These are phyloP conservation scores for Leccinum proliferum DNA, from an alignment of 1,284 basidiomycete genomes.

Conservation along the genomic window DNA sequence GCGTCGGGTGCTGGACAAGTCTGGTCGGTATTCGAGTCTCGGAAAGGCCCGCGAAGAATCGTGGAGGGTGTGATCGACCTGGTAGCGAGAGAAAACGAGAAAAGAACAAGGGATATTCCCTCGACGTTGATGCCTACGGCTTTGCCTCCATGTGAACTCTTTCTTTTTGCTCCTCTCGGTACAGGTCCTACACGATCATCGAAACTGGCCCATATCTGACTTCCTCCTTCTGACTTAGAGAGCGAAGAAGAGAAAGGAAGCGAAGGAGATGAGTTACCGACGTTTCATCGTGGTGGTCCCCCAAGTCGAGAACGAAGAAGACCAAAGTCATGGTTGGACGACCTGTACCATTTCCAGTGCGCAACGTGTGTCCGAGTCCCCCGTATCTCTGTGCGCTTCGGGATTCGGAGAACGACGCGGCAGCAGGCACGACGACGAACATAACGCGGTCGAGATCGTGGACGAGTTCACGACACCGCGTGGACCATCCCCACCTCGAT, in stretches of 20 bases:
- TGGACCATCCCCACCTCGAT: slow-evolving; percentile 17
- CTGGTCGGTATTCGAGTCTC: neutral
- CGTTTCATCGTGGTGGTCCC: slow-evolving; percentile 14
- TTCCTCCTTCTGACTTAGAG: slow-evolving; percentile 4
- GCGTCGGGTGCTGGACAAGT: neutral
- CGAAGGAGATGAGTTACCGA: slow-evolving; percentile 18
- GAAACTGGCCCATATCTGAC: slow-evolving; percentile 14
- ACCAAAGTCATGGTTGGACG: neutral
- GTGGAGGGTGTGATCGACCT: slow-evolving; percentile 4
- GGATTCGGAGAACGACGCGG: neutral
- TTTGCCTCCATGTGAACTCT: neutral
- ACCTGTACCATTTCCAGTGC: slow-evolving; percentile 24
- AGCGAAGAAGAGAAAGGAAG: slow-evolving; percentile 11
- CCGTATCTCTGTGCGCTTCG: neutral
- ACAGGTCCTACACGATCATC: slow-evolving; percentile 5
- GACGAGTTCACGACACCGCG: slow-evolving; percentile 22
- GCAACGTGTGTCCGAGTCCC: slow-evolving; percentile 8
- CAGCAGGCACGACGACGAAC: neutral
- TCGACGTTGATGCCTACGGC: neutral
- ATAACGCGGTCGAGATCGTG: slow-evolving; percentile 12
- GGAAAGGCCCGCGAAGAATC: neutral
- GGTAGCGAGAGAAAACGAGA: neutral
- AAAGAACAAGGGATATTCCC: neutral
- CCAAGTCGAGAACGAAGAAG: slow-evolving; percentile 2
- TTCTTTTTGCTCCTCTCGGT: slow-evolving; percentile 1